These are phyloP conservation scores for Chamaecrista fasciculata DNA, from an alignment of 306 rosid species.

Conservation along the genomic window DNA sequence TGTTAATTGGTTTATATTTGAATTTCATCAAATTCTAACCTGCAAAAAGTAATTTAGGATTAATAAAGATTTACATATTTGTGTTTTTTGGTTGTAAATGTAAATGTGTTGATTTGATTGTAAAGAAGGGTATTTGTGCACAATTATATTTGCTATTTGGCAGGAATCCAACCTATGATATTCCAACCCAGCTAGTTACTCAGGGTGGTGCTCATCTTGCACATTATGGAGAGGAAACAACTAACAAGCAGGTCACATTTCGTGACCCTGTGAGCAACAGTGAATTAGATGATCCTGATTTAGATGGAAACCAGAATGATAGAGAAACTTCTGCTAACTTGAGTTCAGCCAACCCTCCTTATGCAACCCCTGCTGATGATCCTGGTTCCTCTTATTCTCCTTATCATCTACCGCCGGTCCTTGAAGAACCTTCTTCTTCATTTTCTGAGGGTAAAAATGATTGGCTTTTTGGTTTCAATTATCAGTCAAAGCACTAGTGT, in stretches of 20 bases:
- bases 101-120: background rate
- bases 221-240: slow-evolving; percentile 56
- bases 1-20: slow-evolving; percentile 4
- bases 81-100: background rate
- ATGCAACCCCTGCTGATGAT: slow-evolving; percentile 61
- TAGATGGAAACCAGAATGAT: slow-evolving; percentile 63
- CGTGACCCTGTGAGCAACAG: slow-evolving; percentile 67
- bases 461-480: slow-evolving; percentile 14
- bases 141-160: slow-evolving; percentile 35
- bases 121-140: slow-evolving; percentile 29
- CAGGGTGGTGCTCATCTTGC: slow-evolving; percentile 39
- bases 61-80: background rate
- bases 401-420: slow-evolving; percentile 69
- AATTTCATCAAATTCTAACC: slow-evolving; percentile 10
- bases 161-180: slow-evolving; percentile 49
- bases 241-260: slow-evolving; percentile 86
- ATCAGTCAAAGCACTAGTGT: slow-evolving; percentile 4
- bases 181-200: slow-evolving; percentile 40
- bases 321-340: slow-evolving; percentile 62
- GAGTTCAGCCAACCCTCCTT: slow-evolving; percentile 67
- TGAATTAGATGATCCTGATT: slow-evolving; percentile 69
- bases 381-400: slow-evolving; percentile 73
- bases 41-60: slow-evolving; percentile 7
- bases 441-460: slow-evolving; percentile 76
- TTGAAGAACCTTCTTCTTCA: slow-evolving; percentile 93